Evolutionary conservation across 116 monocot genomes (phyloP).

Genomic region (Phalaenopsis hybrid): DNA sequence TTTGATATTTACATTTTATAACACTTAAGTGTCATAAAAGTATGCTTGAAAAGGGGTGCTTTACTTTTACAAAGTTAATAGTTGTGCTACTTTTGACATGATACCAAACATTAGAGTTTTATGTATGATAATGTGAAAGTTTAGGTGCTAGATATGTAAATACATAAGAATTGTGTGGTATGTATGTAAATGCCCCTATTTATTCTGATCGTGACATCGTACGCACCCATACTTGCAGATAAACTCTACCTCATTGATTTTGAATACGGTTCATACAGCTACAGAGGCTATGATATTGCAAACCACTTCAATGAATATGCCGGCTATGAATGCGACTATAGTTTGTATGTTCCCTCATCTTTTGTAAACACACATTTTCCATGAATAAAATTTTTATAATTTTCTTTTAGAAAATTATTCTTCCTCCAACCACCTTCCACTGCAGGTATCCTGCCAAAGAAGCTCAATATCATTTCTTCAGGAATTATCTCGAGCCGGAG

Average conservation of each 20-base stretch:
- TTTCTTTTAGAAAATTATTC: background rate
- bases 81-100: too few species aligned
- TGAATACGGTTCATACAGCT: conserved; percentile 99
- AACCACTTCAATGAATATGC: conserved; percentile 24
- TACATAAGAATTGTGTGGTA: too few species aligned
- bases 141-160: too few species aligned
- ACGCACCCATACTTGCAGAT: conserved; percentile 25
- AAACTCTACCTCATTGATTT: conserved; percentile 97
- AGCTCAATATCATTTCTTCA: conserved; percentile 83
- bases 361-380: background rate
- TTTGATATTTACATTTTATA: too few species aligned
- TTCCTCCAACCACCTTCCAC: background rate
- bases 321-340: conserved; percentile 21
- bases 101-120: too few species aligned
- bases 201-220: conserved; percentile 4
- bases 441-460: conserved; percentile 78
- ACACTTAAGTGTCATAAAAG: too few species aligned
- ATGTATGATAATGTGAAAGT: too few species aligned
- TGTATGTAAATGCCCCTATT: too few species aligned
- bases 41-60: too few species aligned
- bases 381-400: background rate
- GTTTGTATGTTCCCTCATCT: conserved; percentile 44
- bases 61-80: too few species aligned
- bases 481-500: too few species aligned
- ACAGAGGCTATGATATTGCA: conserved; percentile 95